Conservation (phyloP, 441 rosid genomes). For the Arabidopsis lyrata region DNA sequence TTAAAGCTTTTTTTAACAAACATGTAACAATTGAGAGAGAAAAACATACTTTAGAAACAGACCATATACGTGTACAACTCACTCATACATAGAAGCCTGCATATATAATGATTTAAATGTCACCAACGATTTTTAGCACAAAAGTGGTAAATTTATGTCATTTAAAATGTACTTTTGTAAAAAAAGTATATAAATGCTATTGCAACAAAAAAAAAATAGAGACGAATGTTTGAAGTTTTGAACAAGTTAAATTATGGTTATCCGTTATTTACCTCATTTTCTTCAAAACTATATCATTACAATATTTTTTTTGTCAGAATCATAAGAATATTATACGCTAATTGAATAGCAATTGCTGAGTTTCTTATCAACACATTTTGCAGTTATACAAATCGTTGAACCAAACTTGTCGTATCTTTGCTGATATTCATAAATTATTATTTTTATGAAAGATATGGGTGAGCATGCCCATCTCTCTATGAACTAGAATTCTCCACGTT, state of each 20-base stretch:
- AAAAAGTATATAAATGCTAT: background rate
- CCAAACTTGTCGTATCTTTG: conserved; percentile 47
- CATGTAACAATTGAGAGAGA: conserved; percentile 13
- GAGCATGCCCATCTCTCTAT: conserved; percentile 27
- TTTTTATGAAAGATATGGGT: conserved; percentile 10
- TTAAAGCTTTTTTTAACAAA: conserved; percentile 25
- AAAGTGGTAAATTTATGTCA: background rate
- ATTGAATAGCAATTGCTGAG: conserved; percentile 14
- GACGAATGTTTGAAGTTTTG: background rate
- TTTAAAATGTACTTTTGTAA: background rate
- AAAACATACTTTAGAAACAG: conserved; percentile 1
- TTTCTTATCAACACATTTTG: conserved; percentile 9
- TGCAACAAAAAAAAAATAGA: background rate
- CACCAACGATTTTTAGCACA: background rate
- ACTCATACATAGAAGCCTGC: background rate
- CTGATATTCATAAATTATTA: conserved; percentile 17
- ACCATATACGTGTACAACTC: conserved; percentile 11
- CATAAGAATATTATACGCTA: conserved; percentile 12
- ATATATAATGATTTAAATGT: background rate
- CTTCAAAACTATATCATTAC: background rate
- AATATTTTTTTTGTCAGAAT: background rate
- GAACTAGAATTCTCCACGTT: conserved; percentile 48
- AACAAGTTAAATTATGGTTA: background rate
- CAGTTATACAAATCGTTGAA: conserved; percentile 37
- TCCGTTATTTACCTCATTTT: background rate